A percentile compares a stretch with the other conserved stretches of the same genome.
These are phyloP conservation scores for Cryptococcus floricola DNA, from an alignment of 1,284 basidiomycete species.

Conservation along the genomic window DNA sequence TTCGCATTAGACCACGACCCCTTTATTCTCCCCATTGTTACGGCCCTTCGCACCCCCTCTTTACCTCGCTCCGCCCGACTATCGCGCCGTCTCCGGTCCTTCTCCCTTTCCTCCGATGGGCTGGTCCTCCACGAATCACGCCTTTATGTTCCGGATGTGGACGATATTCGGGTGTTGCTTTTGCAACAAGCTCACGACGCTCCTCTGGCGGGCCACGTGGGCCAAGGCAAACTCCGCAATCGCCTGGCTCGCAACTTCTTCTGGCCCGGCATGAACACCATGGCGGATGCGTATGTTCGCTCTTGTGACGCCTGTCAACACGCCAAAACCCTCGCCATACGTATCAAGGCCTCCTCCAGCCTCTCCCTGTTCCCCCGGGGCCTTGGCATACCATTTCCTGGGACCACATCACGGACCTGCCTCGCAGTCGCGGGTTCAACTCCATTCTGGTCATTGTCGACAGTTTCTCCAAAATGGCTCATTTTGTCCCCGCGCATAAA, in stretches of 20 bases:
- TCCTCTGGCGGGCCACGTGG: background rate
- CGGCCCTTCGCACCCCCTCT: no score
- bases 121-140: background rate
- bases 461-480: conserved; percentile 48
- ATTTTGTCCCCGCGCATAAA: conserved; percentile 46
- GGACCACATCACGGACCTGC: no score
- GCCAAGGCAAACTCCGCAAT: background rate
- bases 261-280: background rate
- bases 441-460: conserved; percentile 51
- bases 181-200: background rate
- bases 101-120: background rate
- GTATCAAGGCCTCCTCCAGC: conserved; percentile 44
- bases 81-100: no score
- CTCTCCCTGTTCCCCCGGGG: conserved; percentile 43
- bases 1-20: background rate
- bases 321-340: background rate
- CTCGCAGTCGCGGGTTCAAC: conserved; percentile 29
- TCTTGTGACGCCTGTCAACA: background rate
- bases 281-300: background rate
- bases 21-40: no score
- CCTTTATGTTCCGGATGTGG: background rate
- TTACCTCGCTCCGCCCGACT: no score
- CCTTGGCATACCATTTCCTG: conserved; percentile 39
- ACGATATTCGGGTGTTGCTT: background rate
- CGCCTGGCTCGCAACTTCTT: background rate